A percentile compares a stretch with the other conserved stretches of the same genome.
Evolutionary conservation across 192 early-diverging fungal genomes (phyloP).

Genomic region (Entomortierella parvispora): DNA sequence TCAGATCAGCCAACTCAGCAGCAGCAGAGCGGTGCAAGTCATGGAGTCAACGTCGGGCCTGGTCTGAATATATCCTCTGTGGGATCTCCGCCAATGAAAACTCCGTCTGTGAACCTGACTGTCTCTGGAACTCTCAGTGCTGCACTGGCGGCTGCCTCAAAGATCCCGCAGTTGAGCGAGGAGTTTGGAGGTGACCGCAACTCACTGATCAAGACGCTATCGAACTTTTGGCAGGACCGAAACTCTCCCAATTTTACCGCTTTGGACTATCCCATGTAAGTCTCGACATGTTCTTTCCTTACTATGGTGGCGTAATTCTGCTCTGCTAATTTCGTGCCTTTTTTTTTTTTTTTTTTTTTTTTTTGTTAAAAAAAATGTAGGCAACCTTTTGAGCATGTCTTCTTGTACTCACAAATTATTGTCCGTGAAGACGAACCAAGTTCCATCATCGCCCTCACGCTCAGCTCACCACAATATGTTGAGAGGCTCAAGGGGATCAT

Average conservation of each 20-base stretch:
- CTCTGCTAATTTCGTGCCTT: too few species aligned
- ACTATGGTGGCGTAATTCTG: too few species aligned
- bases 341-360: too few species aligned
- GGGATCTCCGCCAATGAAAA: conserved; percentile 27
- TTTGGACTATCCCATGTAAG: conserved; percentile 80
- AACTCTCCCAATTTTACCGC: conserved; percentile 72
- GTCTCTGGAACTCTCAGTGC: conserved; percentile 41
- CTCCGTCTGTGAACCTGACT: conserved; percentile 54
- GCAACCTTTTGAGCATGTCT: conserved; percentile 84
- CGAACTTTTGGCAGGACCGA: conserved; percentile 78
- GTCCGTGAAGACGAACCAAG: conserved; percentile 93
- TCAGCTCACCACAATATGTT: conserved; percentile 77
- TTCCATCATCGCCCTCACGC: conserved; percentile 91
- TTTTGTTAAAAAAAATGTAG: too few species aligned
- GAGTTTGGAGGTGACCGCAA: conserved; percentile 45
- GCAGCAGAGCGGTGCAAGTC: not conserved
- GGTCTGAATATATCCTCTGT: conserved; percentile 2
- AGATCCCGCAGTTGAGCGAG: conserved; percentile 43
- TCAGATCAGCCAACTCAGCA: conserved; percentile 6
- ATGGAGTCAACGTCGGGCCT: not conserved
- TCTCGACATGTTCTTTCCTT: conserved; percentile 11
- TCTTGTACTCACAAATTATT: conserved; percentile 86
- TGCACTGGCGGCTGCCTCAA: conserved; percentile 36
- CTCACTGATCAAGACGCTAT: conserved; percentile 80
- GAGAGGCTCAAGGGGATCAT: conserved; percentile 65